Evolutionary conservation across 163 green algal species (phyloP), one percentile per base, ranked within the genome.

Genomic region (Scenedesmus sp.): DNA sequence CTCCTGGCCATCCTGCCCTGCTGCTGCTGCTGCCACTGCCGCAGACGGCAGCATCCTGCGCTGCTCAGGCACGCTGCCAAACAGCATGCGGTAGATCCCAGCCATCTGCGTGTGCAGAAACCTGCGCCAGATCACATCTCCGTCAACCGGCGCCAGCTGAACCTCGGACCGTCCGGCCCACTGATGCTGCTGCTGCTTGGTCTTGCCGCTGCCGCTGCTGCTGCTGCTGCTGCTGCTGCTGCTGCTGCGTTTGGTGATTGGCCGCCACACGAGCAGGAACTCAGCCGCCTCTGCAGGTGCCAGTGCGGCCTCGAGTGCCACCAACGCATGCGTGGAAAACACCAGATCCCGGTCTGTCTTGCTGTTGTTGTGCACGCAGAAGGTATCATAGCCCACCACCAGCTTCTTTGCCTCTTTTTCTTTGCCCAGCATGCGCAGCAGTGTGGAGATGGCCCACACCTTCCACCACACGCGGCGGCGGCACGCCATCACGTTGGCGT

Each of bases 31-130:
- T 67, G 70, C 62, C 20, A 52, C 79, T 57, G 60, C 60, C 23
- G 88, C 88, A 18, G 60, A 66, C 46, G n/a, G 52, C 62, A 83
- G 59, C 59, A 73, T 9, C 62, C 84, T 84, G 3, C 52, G 62
- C 79, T 88, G 88, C 23, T 54, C 34, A 20, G 84, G 54, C 8
- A 46, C 54, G 34, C 62, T 81, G 6, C 88, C 88, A 73, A 67
- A 93, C 56, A 93, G 77, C 84, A 91, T 88, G 16, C 90, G 34
- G 85, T 93, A 93, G 18, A 93, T 76, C 18, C 90, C 90, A 4
- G 90, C 90, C 90, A 93, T 93, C 90, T 93, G 87, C 2, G 87
- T 87, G 82, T 92, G 89, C 56, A 89, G 52, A n/a, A 88, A 92
- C 26, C 89, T 67, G 23, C 83, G 77, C 89, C 89, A 92, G 13